Evolutionary conservation across 768 basidiomycete species (phyloP), one percentile per base, ranked within the genome.

Genomic region (Boletus tomentosulus): DNA sequence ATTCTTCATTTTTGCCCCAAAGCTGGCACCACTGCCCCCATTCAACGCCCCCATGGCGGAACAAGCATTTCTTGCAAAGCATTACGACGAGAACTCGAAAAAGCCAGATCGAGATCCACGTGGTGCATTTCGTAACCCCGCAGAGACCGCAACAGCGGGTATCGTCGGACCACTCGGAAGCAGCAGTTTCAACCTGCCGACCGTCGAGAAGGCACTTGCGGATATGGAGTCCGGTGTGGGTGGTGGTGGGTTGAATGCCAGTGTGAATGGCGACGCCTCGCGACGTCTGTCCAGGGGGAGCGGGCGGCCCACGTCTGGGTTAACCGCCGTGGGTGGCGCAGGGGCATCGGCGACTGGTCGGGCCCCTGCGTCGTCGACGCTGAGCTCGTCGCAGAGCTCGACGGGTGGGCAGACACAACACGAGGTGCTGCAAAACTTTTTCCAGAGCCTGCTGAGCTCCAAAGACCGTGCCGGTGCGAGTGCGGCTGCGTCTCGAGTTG

Each of bases 161-260:
- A 84, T 97, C 45, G 96, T 99, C 11, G 96, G 96, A 1, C 96
- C 96, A 0, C 81, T 99, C 72, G 89, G 89, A 50, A 89, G 86
- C 66, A 88, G 86, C 60, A 89, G 86, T 54, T 87, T 95, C 73
- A 88, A 73, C 64, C 74, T 98, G 47, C 94, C 95, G 2, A 86
- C 78, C 52, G 96, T 98, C 35, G 93, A 94, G 69, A 84, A 84
- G 48, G 93, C 90, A 1, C 78, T 97, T 53, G 80, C 79, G 22
- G 92, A 94, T 53, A 93, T 97, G 92, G 92, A 96, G 62, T 78
- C 79, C 47, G 80, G 80, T 5, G 65, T 77, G 44, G 64, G 64
- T 0, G 68, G 71, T 22, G 64, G 70, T 25, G 63, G 65, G 69
- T 41, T 70, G 66, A 65, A 62, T 54, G 57, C 72, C 62, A 68